phyloP scores from a whole-genome alignment of 306 rosid genomes.

The Chamaecrista fasciculata region DNA sequence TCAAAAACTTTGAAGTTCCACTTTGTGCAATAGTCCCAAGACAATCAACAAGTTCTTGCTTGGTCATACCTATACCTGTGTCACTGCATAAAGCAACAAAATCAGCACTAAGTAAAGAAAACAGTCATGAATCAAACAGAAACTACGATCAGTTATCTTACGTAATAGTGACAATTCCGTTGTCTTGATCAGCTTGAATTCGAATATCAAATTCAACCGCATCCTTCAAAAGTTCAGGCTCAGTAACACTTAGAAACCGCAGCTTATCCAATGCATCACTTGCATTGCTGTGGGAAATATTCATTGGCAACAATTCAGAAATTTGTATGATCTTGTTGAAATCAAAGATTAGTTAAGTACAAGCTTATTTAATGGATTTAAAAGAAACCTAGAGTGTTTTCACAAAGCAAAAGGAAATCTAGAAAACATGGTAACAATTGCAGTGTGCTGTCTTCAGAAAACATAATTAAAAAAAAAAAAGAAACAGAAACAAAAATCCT shows the following conservation, averaged over 20 bases:
- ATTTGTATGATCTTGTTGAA: not conserved
- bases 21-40: constrained; percentile 99
- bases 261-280: constrained; percentile 99
- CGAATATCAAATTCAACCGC: constrained; percentile 79
- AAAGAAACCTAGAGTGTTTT: not conserved
- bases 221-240: constrained; percentile 71
- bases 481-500: too few species aligned
- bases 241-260: constrained; percentile 83
- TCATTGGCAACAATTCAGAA: not conserved
- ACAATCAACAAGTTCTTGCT: constrained; percentile 86
- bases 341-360: not conserved
- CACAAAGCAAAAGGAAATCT: not conserved
- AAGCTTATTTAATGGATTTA: not conserved
- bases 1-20: constrained; percentile 94
- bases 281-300: constrained; percentile 66
- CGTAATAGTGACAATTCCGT: constrained; percentile 78
- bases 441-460: not conserved
- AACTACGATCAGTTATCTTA: constrained; percentile 33
- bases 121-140: not conserved
- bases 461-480: not conserved
- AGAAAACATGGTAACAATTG: not conserved
- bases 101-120: constrained; percentile 14
- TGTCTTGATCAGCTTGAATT: constrained; percentile 78
- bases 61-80: constrained; percentile 94
- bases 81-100: constrained; percentile 54